A percentile compares a stretch with the other conserved stretches of the same genome.
Conservation (phyloP, 208 protist genomes). For the Leishmania guyanensis region DNA sequence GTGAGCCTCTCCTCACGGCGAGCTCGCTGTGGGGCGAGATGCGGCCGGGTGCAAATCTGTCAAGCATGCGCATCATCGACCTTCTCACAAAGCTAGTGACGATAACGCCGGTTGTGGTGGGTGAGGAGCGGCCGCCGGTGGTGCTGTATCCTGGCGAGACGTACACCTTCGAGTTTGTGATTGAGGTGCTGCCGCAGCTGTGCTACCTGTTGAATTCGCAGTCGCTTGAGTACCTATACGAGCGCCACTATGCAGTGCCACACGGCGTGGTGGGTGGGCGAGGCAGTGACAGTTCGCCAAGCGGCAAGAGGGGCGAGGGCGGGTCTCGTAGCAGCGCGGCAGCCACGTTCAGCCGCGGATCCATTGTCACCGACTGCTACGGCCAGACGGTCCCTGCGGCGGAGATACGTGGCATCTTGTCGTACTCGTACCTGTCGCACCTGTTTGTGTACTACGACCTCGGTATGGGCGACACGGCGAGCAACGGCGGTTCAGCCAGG, state of each 20-base stretch:
- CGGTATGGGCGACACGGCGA: slow-evolving; percentile 9
- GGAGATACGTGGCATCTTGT: slow-evolving; percentile 59
- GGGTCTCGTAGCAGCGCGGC: slow-evolving; percentile 4
- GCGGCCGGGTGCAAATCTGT: slow-evolving; percentile 41
- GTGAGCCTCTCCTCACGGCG: slow-evolving; percentile 23
- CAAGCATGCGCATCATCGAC: slow-evolving; percentile 55
- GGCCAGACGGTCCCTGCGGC: slow-evolving; percentile 36
- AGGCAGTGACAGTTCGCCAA: slow-evolving; percentile 3
- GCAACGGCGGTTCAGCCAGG: background rate
- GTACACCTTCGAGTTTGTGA: slow-evolving; percentile 78
- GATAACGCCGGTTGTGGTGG: slow-evolving; percentile 65
- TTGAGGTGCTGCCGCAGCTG: slow-evolving; percentile 75
- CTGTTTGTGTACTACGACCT: slow-evolving; percentile 70
- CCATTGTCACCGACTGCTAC: slow-evolving; percentile 36
- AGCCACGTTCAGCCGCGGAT: slow-evolving; percentile 17
- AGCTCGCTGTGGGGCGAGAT: slow-evolving; percentile 49
- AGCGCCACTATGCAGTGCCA: slow-evolving; percentile 36
- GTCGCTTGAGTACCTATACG: slow-evolving; percentile 66
- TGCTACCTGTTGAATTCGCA: slow-evolving; percentile 66
- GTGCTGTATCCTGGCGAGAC: slow-evolving; percentile 67
- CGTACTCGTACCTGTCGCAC: slow-evolving; percentile 54
- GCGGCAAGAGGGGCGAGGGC: slow-evolving; percentile 5
- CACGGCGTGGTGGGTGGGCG: slow-evolving; percentile 10
- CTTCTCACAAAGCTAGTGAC: slow-evolving; percentile 58
- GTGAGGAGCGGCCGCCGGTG: slow-evolving; percentile 53